A percentile compares a stretch with the other conserved stretches of the same genome.
Conservation (phyloP, 257 asterid genomes). For the Scutellaria minor region DNA sequence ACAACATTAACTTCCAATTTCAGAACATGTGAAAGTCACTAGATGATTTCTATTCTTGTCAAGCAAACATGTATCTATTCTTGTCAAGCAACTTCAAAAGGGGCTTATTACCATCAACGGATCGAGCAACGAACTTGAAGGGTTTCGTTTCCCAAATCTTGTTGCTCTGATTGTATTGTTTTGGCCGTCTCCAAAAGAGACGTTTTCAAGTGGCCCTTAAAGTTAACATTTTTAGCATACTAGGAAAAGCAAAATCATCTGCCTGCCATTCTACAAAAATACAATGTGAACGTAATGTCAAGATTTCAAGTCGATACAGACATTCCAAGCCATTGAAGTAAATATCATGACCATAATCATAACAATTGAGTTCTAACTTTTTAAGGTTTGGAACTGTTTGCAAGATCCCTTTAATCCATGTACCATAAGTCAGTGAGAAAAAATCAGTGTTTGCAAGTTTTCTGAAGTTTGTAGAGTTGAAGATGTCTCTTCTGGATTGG, state of each 20-base stretch:
- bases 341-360: no score
- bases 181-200: neutral
- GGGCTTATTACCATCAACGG: no score
- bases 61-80: no score
- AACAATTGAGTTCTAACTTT: neutral
- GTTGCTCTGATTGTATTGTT: conserved; percentile 3
- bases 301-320: conserved; percentile 18
- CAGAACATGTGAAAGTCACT: no score
- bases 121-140: conserved; percentile 2
- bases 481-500: neutral
- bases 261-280: neutral
- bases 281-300: neutral
- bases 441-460: conserved; percentile 23
- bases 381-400: conserved; percentile 10
- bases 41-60: no score
- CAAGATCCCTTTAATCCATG: neutral
- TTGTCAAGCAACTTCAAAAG: no score
- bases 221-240: conserved; percentile 10
- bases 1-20: no score
- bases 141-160: neutral
- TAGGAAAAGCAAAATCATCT: neutral
- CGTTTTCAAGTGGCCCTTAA: fast-evolving
- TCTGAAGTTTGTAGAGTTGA: neutral
- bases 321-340: neutral
- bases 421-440: neutral